phyloP scores from a whole-genome alignment of 352 stramenopile species.

The Globisporangium polare region DNA sequence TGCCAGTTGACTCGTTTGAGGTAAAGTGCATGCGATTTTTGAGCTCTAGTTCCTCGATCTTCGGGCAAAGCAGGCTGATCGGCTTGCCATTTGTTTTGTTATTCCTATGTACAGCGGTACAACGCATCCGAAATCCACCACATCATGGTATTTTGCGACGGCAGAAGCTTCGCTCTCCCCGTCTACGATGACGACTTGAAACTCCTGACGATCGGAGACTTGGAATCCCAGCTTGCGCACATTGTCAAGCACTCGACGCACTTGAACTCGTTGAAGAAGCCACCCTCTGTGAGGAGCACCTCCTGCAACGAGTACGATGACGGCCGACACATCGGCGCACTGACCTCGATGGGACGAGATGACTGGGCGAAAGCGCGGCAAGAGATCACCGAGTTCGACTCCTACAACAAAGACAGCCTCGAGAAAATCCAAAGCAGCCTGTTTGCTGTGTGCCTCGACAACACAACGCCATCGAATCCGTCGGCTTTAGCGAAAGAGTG shows the following conservation, averaged over 20 bases:
- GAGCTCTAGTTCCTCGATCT: neutral
- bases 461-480: constrained; percentile 32
- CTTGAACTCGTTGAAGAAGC: constrained; percentile 25
- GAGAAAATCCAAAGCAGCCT: constrained; percentile 86
- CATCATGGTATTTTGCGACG: constrained; percentile 52
- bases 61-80: neutral
- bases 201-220: constrained; percentile 58
- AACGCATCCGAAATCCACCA: constrained; percentile 32
- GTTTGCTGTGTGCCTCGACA: constrained; percentile 88
- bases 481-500: constrained; percentile 54
- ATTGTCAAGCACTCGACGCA: constrained; percentile 45
- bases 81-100: neutral
- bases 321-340: constrained; percentile 63
- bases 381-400: constrained; percentile 49
- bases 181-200: constrained; percentile 43
- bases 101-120: constrained; percentile 18
- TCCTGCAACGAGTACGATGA: constrained; percentile 14
- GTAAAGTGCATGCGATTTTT: neutral
- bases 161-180: constrained; percentile 39
- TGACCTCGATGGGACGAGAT: constrained; percentile 87
- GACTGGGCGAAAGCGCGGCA: constrained; percentile 82
- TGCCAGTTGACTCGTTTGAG: constrained; percentile 46
- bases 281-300: neutral
- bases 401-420: constrained; percentile 57
- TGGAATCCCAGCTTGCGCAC: constrained; percentile 54